Percentiles rank a stretch among this genome's conserved stretches.
phyloP scores from a whole-genome alignment of 2,329 filamentous ascomycete genomes.

The Trichoderma sp. region DNA sequence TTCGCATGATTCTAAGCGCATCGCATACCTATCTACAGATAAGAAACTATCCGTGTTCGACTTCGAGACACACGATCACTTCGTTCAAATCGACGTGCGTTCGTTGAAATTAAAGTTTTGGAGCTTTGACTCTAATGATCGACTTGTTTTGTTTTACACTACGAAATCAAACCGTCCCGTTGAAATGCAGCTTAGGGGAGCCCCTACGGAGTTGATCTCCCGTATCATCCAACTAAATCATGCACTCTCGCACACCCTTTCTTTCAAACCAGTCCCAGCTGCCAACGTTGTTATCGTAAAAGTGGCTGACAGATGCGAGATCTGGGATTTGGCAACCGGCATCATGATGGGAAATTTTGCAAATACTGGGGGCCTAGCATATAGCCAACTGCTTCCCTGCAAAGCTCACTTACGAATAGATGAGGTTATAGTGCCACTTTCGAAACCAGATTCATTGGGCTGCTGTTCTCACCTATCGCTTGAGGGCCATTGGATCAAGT shows the following conservation, averaged over 20 bases:
- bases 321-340: not conserved
- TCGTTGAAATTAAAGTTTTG: no score
- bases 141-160: not conserved
- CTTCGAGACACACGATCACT: not conserved
- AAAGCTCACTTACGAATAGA: not conserved
- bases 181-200: not conserved
- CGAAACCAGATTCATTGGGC: not conserved
- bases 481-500: not conserved
- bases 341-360: no score
- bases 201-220: not conserved
- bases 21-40: not conserved
- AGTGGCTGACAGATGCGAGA: accelerated
- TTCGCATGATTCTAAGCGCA: not conserved
- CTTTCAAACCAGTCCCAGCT: not conserved
- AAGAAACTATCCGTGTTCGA: not conserved
- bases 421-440: not conserved
- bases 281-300: not conserved
- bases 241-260: accelerated
- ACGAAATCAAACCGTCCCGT: accelerated
- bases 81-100: no score
- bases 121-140: not conserved
- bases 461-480: not conserved
- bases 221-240: not conserved
- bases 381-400: not conserved
- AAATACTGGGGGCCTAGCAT: accelerated